These are phyloP conservation scores for Fusarium anguioides DNA, from an alignment of 2,329 filamentous ascomycete genomes.

Conservation along the genomic window DNA sequence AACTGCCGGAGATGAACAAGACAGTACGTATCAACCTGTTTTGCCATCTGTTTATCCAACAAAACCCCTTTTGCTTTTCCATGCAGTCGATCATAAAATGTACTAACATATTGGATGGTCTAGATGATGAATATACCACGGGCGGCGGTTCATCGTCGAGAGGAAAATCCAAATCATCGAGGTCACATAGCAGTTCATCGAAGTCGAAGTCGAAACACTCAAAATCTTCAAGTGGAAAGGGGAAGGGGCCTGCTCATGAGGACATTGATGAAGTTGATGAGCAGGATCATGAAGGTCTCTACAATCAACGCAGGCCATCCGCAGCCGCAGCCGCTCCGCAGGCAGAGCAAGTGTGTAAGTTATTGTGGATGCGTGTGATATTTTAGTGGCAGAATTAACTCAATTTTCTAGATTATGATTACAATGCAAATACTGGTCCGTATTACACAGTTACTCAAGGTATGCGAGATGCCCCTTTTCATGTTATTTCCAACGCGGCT, in stretches of 20 bases:
- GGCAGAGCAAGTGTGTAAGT: slow-evolving; percentile 12
- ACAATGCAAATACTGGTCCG: slow-evolving; percentile 20
- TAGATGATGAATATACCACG: slow-evolving; percentile 38
- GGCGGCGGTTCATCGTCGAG: slow-evolving; percentile 28
- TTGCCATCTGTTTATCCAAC: background rate
- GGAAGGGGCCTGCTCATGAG: slow-evolving; percentile 33
- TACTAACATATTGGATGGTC: slow-evolving; percentile 15
- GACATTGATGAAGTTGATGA: slow-evolving; percentile 33
- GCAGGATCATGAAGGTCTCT: slow-evolving; percentile 1
- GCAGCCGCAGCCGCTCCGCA: background rate
- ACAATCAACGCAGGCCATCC: background rate
- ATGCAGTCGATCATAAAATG: background rate
- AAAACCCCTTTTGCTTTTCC: background rate
- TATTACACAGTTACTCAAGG: slow-evolving; percentile 14
- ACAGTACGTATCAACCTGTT: slow-evolving; percentile 33
- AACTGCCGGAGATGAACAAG: slow-evolving; percentile 25
- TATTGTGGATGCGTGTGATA: background rate
- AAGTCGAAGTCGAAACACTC: slow-evolving; percentile 36
- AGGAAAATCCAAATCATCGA: slow-evolving; percentile 25
- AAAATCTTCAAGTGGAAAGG: slow-evolving; percentile 39
- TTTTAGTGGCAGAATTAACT: background rate
- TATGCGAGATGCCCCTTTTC: background rate
- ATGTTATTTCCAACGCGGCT: background rate
- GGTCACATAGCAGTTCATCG: slow-evolving; percentile 28
- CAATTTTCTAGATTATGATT: slow-evolving; percentile 17